Conservation (phyloP, 768 basidiomycete species). For the Xerocomellus intermedius region DNA sequence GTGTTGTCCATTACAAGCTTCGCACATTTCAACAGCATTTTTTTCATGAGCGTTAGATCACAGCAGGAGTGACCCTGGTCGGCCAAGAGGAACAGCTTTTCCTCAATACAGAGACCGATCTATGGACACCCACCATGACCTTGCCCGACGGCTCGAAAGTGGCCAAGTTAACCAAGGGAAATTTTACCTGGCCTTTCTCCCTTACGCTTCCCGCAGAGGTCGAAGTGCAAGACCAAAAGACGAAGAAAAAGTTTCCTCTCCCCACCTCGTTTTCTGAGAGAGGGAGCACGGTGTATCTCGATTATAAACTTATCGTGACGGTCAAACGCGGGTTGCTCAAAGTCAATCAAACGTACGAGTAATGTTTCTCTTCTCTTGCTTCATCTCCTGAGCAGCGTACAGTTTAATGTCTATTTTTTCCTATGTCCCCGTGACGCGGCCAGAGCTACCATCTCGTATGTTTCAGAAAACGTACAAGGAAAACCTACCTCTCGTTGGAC, state of each 20-base stretch:
- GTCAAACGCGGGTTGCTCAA: constrained; percentile 48
- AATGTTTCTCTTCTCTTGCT: neutral
- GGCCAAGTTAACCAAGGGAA: constrained; percentile 42
- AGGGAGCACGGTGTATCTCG: constrained; percentile 53
- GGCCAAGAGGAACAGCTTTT: constrained; percentile 55
- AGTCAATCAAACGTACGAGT: constrained; percentile 47
- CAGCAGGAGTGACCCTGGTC: constrained; percentile 49
- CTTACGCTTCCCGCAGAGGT: constrained; percentile 47
- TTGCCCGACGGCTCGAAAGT: constrained; percentile 25
- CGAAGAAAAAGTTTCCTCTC: constrained; percentile 38
- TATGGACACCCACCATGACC: constrained; percentile 40
- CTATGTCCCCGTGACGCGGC: constrained; percentile 34
- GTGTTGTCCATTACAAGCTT: constrained; percentile 16
- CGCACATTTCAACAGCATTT: too few relatives aligned
- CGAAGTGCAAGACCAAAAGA: constrained; percentile 37
- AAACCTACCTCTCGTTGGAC: constrained; percentile 33
- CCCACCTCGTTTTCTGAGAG: constrained; percentile 57
- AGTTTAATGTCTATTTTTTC: constrained; percentile 35
- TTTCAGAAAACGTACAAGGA: constrained; percentile 38
- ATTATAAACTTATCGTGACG: constrained; percentile 52
- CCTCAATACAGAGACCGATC: constrained; percentile 39
- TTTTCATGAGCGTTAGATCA: constrained; percentile 28
- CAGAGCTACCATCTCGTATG: constrained; percentile 37
- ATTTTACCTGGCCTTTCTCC: constrained; percentile 47
- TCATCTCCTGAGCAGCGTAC: neutral